Percentiles rank a stretch among this genome's conserved stretches.
Conservation (phyloP, 306 rosid genomes). For the Cotoneaster glaucophyllus region DNA sequence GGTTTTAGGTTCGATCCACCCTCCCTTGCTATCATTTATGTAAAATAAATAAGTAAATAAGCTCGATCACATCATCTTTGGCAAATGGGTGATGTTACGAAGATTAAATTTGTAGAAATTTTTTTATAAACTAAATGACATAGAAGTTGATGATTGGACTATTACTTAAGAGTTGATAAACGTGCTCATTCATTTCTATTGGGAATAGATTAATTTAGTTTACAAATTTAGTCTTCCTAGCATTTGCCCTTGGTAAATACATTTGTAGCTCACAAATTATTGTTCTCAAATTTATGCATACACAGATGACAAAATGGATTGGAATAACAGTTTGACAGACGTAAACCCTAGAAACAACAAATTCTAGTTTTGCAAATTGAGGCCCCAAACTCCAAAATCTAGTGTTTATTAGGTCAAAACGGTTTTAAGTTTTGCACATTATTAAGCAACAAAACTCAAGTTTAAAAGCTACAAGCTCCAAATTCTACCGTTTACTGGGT, state of each 20-base stretch:
- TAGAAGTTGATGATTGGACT: too few species aligned
- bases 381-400: background rate
- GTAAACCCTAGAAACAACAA: background rate
- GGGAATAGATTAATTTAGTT: too few species aligned
- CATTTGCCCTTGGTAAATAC: background rate
- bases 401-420: background rate
- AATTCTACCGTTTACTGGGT: background rate
- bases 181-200: too few species aligned
- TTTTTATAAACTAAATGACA: too few species aligned
- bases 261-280: background rate
- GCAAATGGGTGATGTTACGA: background rate
- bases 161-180: too few species aligned
- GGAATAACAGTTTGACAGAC: background rate
- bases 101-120: too few species aligned
- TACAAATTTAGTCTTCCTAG: accelerated
- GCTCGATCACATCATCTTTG: background rate
- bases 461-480: background rate
- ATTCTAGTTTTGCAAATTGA: background rate
- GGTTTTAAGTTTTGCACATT: background rate
- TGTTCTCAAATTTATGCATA: too few species aligned
- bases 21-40: background rate
- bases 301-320: too few species aligned
- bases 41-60: background rate
- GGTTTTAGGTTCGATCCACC: background rate
- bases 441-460: background rate